Base-by-base conservation (phyloP, 805 yeast genomes). In the Kregervanrija fluxuum region DNA sequence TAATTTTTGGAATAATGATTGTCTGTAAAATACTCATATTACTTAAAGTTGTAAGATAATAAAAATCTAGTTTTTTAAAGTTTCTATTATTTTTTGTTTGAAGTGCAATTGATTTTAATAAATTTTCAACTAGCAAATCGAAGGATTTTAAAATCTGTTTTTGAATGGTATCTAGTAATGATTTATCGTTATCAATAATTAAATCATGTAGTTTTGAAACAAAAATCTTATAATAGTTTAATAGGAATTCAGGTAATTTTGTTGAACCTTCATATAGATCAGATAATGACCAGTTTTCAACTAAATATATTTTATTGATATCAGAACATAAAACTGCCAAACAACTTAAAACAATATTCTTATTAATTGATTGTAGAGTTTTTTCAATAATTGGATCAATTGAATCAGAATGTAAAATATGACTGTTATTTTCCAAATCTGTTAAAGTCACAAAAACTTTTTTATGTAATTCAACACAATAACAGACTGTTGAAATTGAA, bases 401-500 rank as follows among this genome's bases (percentile, higher is more conserved):
- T 8, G 73, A 64, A 4, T 63, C 57, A 9, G 77, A 58, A 15
- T 41, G 40, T 33, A 58, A 45, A 31, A 51, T 33, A 11, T 49
- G 69, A 68, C 0, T 74, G 73, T 31, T 78, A 52, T 41, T 69
- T 72, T 37, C 68, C 67, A 36, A 71, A 61, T 28, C 68, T 62
- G 28, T 64, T 59, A 49, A 52, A 38, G 48, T 41, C 4, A 48
- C 42, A 14, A 30, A 68, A 9, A 82, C 60, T 2, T 69, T 65
- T 3, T 66, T 67, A 22, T 74, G 66, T 12, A 81, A 63, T 28
- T 62, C 61, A 1, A 79, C 71, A 34, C 77, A 57, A 52, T 75
- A 79, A 50, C 74, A 69, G 33, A 79, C 59, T 2, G 83, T 69
- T 38, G 85, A 71, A 17, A 85, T 64, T 8, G 83, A 74, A 54